Evolutionary conservation across 1,284 basidiomycete genomes (phyloP).

Genomic region (Inonotus obliquus): DNA sequence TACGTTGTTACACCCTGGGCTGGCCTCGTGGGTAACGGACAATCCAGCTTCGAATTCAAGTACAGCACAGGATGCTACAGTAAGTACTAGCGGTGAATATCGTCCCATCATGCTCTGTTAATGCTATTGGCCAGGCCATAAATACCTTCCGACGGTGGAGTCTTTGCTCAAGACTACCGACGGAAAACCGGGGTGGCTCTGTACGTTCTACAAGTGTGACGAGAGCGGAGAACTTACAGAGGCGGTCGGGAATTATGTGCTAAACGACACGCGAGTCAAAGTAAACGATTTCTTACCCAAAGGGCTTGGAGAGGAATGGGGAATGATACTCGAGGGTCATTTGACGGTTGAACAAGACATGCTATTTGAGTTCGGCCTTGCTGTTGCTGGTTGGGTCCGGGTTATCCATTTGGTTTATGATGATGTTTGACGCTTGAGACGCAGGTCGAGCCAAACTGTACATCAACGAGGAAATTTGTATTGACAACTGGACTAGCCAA

Average conservation of each 20-base stretch:
- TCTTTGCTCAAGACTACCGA: conserved; percentile 42
- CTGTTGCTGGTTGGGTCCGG: conserved; percentile 42
- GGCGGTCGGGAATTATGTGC: conserved; percentile 42
- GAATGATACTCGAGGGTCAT: conserved; percentile 44
- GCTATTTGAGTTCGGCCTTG: conserved; percentile 51
- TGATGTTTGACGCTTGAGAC: not conserved
- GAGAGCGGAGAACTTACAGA: conserved; percentile 37
- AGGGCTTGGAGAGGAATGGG: conserved; percentile 46
- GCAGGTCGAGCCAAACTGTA: conserved; percentile 55
- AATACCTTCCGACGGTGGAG: conserved; percentile 59
- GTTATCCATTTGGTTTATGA: not conserved
- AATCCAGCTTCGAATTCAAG: conserved; percentile 40
- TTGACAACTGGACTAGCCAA: conserved; percentile 69
- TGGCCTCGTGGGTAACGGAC: conserved; percentile 46
- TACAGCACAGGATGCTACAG: conserved; percentile 60
- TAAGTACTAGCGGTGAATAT: conserved; percentile 26
- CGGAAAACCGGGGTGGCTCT: conserved; percentile 56
- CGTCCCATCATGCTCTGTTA: conserved; percentile 8
- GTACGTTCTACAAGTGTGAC: conserved; percentile 56
- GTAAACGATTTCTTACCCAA: conserved; percentile 60
- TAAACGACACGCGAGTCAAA: conserved; percentile 59
- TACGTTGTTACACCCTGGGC: conserved; percentile 52
- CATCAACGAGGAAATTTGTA: conserved; percentile 53
- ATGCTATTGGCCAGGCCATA: conserved; percentile 41
- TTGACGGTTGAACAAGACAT: conserved; percentile 38